Base-by-base conservation (phyloP, 2,329 filamentous ascomycete species). In the Alternaria burnsii region DNA sequence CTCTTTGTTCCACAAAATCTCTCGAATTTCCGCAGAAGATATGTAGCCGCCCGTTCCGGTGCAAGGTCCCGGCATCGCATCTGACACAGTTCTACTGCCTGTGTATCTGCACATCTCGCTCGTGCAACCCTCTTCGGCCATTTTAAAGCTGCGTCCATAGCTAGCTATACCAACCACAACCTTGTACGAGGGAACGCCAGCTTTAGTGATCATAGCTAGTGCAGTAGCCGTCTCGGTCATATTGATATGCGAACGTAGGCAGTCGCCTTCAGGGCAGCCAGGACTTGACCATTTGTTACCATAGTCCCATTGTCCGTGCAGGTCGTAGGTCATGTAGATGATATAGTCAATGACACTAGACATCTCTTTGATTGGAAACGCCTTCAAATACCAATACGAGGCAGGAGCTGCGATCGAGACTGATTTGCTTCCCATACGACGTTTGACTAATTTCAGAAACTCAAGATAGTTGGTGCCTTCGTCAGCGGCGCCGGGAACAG, bases 251-350 rank as follows among this genome's bases (percentile, higher is more conserved):
- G 65, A 72, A 1, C 80, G 69, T 3, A 76, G 42, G 44, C 73
- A 76, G 36, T 73, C 71, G 3, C 73, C 74, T 9, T 38, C 50
- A 1, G 52, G 26, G 54, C 80, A 82, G 6, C 71, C 74, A 1
- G 62, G 40, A 12, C 52, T 55, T 0, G 75, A 36, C 38, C 52
- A 63, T 36, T 59, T 16, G 28, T 80, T 82, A 44, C 63, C 70
- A 28, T 68, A 70, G 58, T 81, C 79, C 79, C 79, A 82, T 52
- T 82, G 78, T 3, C 80, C 80, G 58, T 82, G 78, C 41, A 82
- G 55, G 51, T 76, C 73, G 41, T 77, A 77, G 4, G 73, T 76
- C 73, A 77, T 77, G 58, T 70, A 74, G 12, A 76, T 61, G 32
- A 76, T 69, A 46, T 75, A 76, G 55, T 76, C 72, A 3, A 76